A percentile compares a stretch with the other conserved stretches of the same genome.
Evolutionary conservation across 805 yeast species (phyloP).

Genomic region (Lipomyces anomalus): DNA sequence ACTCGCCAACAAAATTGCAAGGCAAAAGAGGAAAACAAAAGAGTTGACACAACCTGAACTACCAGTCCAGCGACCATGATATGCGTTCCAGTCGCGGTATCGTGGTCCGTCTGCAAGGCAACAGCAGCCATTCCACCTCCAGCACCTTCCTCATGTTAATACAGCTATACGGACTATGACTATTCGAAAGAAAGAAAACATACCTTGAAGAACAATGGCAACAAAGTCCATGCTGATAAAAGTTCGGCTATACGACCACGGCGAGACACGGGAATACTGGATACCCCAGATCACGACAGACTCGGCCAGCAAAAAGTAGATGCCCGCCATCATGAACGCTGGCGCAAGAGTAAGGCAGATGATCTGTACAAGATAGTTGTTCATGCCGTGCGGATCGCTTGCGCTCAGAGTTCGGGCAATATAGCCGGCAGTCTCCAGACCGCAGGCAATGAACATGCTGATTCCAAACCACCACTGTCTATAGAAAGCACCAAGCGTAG

Average conservation of each 20-base stretch:
- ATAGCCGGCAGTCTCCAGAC: conserved; percentile 64
- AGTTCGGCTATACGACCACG: conserved; percentile 56
- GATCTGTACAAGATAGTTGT: conserved; percentile 56
- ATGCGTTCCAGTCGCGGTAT: conserved; percentile 47
- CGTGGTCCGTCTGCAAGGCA: conserved; percentile 34
- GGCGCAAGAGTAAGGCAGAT: conserved; percentile 73
- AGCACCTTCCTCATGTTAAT: conserved; percentile 38
- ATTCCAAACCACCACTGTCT: conserved; percentile 62
- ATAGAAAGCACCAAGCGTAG: conserved; percentile 40
- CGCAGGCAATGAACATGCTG: conserved; percentile 51
- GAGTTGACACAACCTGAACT: conserved; percentile 68
- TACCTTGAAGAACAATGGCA: conserved; percentile 53
- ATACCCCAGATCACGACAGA: conserved; percentile 57
- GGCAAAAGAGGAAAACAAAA: conserved; percentile 50
- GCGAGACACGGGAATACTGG: conserved; percentile 42
- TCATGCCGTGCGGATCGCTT: conserved; percentile 28
- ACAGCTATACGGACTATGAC: background rate
- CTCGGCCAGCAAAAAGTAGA: conserved; percentile 67
- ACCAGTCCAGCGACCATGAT: conserved; percentile 75
- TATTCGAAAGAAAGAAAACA: background rate
- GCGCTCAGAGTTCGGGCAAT: conserved; percentile 51
- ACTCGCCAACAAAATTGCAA: conserved; percentile 42
- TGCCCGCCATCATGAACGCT: conserved; percentile 77
- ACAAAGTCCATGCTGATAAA: conserved; percentile 63
- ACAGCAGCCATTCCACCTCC: conserved; percentile 72